Base-by-base conservation (phyloP, 176 grass and related monocot genomes). In the Oryza glaberrima region DNA sequence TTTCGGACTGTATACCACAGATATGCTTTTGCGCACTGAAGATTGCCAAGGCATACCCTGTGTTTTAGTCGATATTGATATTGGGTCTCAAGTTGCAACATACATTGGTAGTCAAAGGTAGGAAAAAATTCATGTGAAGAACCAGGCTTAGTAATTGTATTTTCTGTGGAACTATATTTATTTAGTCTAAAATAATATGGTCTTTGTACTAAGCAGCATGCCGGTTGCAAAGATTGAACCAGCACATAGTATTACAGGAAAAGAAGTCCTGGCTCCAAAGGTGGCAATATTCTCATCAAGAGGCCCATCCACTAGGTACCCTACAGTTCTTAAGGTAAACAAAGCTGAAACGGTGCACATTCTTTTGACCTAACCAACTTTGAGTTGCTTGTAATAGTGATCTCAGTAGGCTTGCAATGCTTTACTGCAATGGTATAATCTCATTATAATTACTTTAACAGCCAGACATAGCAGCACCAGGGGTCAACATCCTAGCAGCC, bases 381-480 rank as follows among this genome's bases (percentile, higher is more conserved):
- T 49, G 26, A 13, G 47, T 19, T 48, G 48, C 23, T 16, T 35
- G 26, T 36, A 35, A 48, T 65, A 10, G 56, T 7, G 40, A 48
- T 64, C 1, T 63, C 72, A 65, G 15, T 20, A 48, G 9, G 13
- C 12, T 67, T 51, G 60, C 19, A 83, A 15, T 84, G 35, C 28
- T 15, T 52, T 48, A 35, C 38, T 40, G 25, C 28, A 11, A n/a
- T 48, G 30, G 38, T 4, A 41, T 40, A 84, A 76, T 77, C 82
- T 67, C 23, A 58, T 4, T 56, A 15, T 30, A 70, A 32, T 65
- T 44, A 15, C 54, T 72, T 83, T 69, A 87, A 84, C 71, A 91
- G 85, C 85, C 81, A 5, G 89, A 88, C 82, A 76, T 91, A 77
- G 85, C 81, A 20, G 89, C 89, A 67, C 85, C 85, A 36, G 81